A percentile compares a stretch with the other conserved stretches of the same genome.
phyloP scores from a whole-genome alignment of 345 rosid genomes.

The Leavenworthia alabamica region DNA sequence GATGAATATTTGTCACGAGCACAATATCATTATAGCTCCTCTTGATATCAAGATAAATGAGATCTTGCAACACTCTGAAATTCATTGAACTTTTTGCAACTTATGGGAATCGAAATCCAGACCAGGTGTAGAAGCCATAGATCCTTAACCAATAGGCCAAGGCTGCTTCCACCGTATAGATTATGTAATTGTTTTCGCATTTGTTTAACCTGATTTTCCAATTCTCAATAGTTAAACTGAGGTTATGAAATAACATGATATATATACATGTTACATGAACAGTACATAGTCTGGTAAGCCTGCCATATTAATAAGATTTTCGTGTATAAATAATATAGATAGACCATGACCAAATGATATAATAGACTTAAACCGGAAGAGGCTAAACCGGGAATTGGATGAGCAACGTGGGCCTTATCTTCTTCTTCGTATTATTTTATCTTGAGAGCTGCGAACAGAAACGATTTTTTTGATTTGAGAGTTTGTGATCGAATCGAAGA shows the following conservation, averaged over 20 bases:
- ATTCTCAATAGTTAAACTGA: neutral
- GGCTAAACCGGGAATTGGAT: slow-evolving; percentile 1
- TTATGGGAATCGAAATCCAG: no score
- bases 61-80: no score
- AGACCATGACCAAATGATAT: neutral
- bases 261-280: neutral
- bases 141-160: no score
- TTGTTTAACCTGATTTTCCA: neutral
- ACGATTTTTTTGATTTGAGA: neutral
- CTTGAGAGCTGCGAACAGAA: neutral
- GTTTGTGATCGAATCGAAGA: slow-evolving; percentile 27
- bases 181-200: neutral
- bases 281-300: neutral
- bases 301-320: neutral
- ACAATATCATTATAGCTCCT: no score
- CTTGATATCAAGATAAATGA: no score
- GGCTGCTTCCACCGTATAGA: no score
- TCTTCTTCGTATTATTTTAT: slow-evolving; percentile 13
- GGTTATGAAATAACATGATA: neutral
- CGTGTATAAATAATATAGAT: neutral
- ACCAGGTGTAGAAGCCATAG: no score
- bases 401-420: slow-evolving; percentile 30
- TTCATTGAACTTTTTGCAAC: no score
- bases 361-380: neutral
- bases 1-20: no score